phyloP scores from a whole-genome alignment of 2,329 filamentous ascomycete genomes.

The Alternaria triticimaculans region DNA sequence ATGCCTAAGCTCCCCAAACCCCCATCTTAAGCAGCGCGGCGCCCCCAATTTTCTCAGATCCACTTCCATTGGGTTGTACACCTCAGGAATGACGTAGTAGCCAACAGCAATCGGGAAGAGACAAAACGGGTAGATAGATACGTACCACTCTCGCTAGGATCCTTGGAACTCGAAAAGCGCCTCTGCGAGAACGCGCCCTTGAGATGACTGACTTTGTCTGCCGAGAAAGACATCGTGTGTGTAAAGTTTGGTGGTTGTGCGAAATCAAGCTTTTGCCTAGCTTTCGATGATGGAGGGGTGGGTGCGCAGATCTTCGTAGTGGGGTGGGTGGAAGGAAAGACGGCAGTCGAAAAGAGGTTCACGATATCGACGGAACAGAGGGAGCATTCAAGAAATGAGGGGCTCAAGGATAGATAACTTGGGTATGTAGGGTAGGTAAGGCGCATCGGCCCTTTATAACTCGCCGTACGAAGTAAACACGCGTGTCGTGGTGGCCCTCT shows the following conservation, averaged over 20 bases:
- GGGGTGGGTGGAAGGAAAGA: not conserved
- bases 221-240: slow-evolving; percentile 46
- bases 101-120: not conserved
- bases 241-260: slow-evolving; percentile 2
- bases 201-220: slow-evolving; percentile 40
- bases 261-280: slow-evolving; percentile 23
- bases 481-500: slow-evolving; percentile 1
- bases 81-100: slow-evolving; percentile 19
- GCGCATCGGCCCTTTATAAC: slow-evolving; percentile 10
- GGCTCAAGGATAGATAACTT: not conserved
- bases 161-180: slow-evolving; percentile 46
- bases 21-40: not conserved
- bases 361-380: too few relatives aligned
- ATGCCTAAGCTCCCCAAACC: too few relatives aligned
- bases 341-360: too few relatives aligned
- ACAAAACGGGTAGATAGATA: too few relatives aligned
- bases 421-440: not conserved
- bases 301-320: not conserved
- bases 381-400: not conserved
- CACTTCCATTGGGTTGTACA: slow-evolving; percentile 1
- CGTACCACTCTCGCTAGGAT: slow-evolving; percentile 47
- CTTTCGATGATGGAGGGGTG: slow-evolving; percentile 3
- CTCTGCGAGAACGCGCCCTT: slow-evolving; percentile 40
- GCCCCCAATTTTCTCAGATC: not conserved
- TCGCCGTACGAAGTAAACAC: slow-evolving; percentile 1